These are phyloP conservation scores for Aphelidium insulamus DNA, from an alignment of 371 early-diverging fungal genomes.

Conservation along the genomic window DNA sequence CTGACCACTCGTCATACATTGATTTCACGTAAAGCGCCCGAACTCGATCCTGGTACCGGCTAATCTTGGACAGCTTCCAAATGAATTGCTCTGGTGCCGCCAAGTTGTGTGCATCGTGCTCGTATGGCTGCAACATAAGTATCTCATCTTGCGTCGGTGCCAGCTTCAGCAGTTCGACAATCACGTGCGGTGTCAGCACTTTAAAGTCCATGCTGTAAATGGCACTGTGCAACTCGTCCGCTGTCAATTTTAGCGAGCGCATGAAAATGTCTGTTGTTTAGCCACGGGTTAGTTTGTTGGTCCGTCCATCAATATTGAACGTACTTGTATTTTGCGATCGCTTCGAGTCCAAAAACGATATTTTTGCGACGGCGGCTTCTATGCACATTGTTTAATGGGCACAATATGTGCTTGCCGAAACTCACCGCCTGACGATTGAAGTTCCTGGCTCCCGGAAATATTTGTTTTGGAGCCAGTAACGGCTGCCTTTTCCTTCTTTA, in stretches of 20 bases:
- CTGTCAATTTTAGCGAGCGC: constrained; percentile 15
- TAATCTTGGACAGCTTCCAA: constrained; percentile 12
- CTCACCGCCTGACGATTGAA: no score
- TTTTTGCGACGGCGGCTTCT: constrained; percentile 6
- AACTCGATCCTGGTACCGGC: constrained; percentile 12
- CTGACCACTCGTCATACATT: constrained; percentile 11
- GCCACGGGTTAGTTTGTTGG: not conserved
- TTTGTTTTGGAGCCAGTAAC: constrained; percentile 3
- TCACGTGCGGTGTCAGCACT: constrained; percentile 9
- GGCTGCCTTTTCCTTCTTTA: constrained; percentile 2
- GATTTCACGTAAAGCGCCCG: constrained; percentile 16
- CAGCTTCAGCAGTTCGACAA: constrained; percentile 17
- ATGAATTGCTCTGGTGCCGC: constrained; percentile 20
- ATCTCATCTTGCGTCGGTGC: constrained; percentile 22
- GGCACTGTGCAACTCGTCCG: constrained; percentile 10
- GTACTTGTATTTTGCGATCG: constrained; percentile 16
- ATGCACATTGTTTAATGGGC: not conserved
- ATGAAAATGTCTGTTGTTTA: constrained; percentile 15
- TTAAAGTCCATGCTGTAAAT: constrained; percentile 10
- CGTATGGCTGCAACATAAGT: constrained; percentile 5
- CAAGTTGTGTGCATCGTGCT: constrained; percentile 10
- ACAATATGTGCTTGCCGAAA: not conserved
- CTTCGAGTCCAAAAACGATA: constrained; percentile 21
- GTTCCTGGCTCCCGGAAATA: no score
- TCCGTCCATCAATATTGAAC: not conserved